These are phyloP conservation scores for Rhodotorula sp. DNA, from an alignment of 1,284 basidiomycete species.

Conservation along the genomic window DNA sequence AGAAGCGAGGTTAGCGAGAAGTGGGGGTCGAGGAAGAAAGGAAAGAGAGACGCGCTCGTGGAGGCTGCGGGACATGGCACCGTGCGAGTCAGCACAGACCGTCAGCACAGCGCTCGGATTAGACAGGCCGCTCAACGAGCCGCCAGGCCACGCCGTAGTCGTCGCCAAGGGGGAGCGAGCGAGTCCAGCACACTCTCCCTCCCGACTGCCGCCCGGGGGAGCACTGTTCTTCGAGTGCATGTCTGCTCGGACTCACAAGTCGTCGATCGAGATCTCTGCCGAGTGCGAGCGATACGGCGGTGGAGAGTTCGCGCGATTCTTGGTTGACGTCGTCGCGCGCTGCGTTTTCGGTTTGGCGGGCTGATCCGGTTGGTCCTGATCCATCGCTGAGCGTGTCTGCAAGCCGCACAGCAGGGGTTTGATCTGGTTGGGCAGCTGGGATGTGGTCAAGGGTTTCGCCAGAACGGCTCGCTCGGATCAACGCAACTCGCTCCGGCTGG, in stretches of 20 bases:
- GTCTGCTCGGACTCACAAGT: conserved; percentile 13
- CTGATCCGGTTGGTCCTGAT: not conserved
- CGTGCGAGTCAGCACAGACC: not conserved
- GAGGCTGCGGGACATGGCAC: conserved; percentile 1
- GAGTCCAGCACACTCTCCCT: too few relatives aligned
- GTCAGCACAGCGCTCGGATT: not conserved
- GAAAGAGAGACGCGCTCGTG: conserved; percentile 6
- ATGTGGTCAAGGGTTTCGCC: too few relatives aligned
- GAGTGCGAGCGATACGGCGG: conserved; percentile 15
- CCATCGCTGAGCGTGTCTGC: too few relatives aligned
- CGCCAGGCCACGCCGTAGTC: too few relatives aligned
- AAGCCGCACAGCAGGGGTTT: too few relatives aligned
- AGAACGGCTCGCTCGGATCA: too few relatives aligned
- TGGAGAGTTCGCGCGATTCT: conserved; percentile 25
- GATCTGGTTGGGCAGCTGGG: too few relatives aligned
- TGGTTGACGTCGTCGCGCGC: conserved; percentile 26
- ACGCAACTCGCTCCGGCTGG: too few relatives aligned
- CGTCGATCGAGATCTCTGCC: conserved; percentile 16
- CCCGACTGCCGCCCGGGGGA: too few relatives aligned
- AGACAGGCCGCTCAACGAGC: too few relatives aligned
- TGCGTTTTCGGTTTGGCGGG: conserved; percentile 8
- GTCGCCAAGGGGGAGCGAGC: too few relatives aligned
- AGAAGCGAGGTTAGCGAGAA: not conserved
- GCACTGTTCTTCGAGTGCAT: too few relatives aligned
- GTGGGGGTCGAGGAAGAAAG: not conserved